Evolutionary conservation across 805 yeast genomes (phyloP), one percentile per base, ranked within the genome.

Genomic region (Candida xiaguanensis): DNA sequence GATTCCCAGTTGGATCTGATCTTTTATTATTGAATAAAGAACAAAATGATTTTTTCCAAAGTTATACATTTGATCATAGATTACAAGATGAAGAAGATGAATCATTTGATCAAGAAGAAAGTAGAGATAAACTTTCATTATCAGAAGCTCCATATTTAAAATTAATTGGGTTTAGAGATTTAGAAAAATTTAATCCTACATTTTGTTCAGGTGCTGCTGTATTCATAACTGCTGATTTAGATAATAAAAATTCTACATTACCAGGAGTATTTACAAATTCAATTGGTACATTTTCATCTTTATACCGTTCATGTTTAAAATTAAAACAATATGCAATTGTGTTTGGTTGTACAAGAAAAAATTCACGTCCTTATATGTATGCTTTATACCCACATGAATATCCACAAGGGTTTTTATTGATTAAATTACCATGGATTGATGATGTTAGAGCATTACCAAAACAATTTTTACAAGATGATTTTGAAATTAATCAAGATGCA

Each of bases 391-490:
- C 95, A 0, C 74, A 84, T 0, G 49, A 52, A 44, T 61, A 70
- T 22, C 84, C 91, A 0, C 79, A 84, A 41, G 96, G 96, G 0
- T 75, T 91, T 45, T 78, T 82, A 35, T 56, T 89, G 40, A 70
- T 84, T 7, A 69, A 72, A 22, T 49, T 85, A 16, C 96, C 98
- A 1, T 84, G 75, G 67, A 60, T 77, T 12, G 95, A 88, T 48
- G 91, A 87, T 54, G 59, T 88, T 3, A 67, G 97, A 37, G 69
- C 74, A 24, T 57, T 78, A 3, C 96, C 97, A 0, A 39, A 54
- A 58, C 40, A 55, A 20, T 34, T 41, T 19, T 30, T 47, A 3
- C 16, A 23, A 3, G 37, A 28, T 15, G 38, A 40, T 6, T 34
- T 32, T 14, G 45, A 58, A 12, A 42, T 40, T 15, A 45, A 44